Evolutionary conservation across 805 yeast species (phyloP).

Genomic region (Kodamaea hsintzibuensis): DNA sequence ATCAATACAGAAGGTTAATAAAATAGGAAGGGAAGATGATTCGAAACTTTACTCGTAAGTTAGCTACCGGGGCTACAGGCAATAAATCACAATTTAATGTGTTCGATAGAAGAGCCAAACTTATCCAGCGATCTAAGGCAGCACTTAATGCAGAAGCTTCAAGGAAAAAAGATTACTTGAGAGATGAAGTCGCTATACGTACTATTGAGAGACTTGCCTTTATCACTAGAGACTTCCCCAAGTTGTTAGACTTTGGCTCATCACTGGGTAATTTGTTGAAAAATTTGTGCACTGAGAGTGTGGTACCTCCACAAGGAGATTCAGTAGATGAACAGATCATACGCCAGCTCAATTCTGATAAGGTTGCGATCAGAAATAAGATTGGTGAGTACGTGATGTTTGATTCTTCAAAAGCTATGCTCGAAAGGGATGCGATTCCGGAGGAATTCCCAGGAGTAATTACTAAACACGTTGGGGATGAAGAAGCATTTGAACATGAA

Average conservation of each 20-base stretch:
- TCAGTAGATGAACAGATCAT: slow-evolving; percentile 39
- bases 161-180: slow-evolving; percentile 65
- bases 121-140: slow-evolving; percentile 58
- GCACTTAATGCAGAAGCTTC: slow-evolving; percentile 45
- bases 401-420: slow-evolving; percentile 57
- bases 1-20: not conserved
- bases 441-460: slow-evolving; percentile 43
- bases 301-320: slow-evolving; percentile 25
- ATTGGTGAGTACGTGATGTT: slow-evolving; percentile 61
- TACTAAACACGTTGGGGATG: slow-evolving; percentile 61
- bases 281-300: slow-evolving; percentile 31
- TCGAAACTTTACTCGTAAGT: slow-evolving; percentile 15
- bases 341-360: slow-evolving; percentile 51
- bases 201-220: slow-evolving; percentile 76
- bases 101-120: slow-evolving; percentile 64
- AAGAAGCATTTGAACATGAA: slow-evolving; percentile 56
- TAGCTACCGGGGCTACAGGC: slow-evolving; percentile 15
- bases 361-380: slow-evolving; percentile 50
- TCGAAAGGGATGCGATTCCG: slow-evolving; percentile 56
- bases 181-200: slow-evolving; percentile 71
- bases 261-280: slow-evolving; percentile 65
- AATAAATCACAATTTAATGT: slow-evolving; percentile 36
- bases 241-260: slow-evolving; percentile 70
- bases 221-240: slow-evolving; percentile 61
- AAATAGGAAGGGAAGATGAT: not conserved